Conservation (phyloP, 768 basidiomycete genomes). For the Lyophyllum semitale region DNA sequence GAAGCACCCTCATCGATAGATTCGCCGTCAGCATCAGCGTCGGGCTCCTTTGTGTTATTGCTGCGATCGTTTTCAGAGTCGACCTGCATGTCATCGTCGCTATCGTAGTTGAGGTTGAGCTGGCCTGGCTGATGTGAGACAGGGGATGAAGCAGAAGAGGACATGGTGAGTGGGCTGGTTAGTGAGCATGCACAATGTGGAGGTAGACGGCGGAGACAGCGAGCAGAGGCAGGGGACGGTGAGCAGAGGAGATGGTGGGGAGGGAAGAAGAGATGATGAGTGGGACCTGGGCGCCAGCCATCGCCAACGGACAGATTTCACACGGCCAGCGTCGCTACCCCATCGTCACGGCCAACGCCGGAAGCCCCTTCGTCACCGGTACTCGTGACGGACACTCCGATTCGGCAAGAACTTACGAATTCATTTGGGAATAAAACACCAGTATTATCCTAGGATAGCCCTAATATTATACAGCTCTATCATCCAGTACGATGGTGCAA, state of each 20-base stretch:
- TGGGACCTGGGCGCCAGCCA: slow-evolving; percentile 51
- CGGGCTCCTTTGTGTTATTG: slow-evolving; percentile 46
- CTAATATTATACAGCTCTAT: neutral
- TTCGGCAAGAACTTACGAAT: slow-evolving; percentile 24
- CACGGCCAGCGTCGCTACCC: slow-evolving; percentile 57
- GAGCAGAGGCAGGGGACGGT: slow-evolving; percentile 24
- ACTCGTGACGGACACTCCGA: slow-evolving; percentile 56
- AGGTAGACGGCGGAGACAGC: slow-evolving; percentile 20
- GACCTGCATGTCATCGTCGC: slow-evolving; percentile 69
- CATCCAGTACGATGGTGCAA: neutral
- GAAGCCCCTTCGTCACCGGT: slow-evolving; percentile 57
- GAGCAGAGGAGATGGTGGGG: slow-evolving; percentile 35
- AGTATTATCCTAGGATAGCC: neutral
- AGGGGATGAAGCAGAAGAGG: slow-evolving; percentile 31
- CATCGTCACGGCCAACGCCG: slow-evolving; percentile 63
- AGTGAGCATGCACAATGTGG: slow-evolving; percentile 1
- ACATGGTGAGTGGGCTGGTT: slow-evolving; percentile 13
- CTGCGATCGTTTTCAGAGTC: slow-evolving; percentile 59
- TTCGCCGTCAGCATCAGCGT: slow-evolving; percentile 66
- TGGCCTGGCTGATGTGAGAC: slow-evolving; percentile 36
- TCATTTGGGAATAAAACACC: slow-evolving; percentile 3
- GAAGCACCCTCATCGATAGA: slow-evolving; percentile 57
- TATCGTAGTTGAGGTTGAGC: slow-evolving; percentile 61
- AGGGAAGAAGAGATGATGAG: slow-evolving; percentile 40
- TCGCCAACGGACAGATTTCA: slow-evolving; percentile 58